These are phyloP conservation scores for Sugiyamaella lignohabitans DNA, from an alignment of 805 yeast genomes.

Conservation along the genomic window DNA sequence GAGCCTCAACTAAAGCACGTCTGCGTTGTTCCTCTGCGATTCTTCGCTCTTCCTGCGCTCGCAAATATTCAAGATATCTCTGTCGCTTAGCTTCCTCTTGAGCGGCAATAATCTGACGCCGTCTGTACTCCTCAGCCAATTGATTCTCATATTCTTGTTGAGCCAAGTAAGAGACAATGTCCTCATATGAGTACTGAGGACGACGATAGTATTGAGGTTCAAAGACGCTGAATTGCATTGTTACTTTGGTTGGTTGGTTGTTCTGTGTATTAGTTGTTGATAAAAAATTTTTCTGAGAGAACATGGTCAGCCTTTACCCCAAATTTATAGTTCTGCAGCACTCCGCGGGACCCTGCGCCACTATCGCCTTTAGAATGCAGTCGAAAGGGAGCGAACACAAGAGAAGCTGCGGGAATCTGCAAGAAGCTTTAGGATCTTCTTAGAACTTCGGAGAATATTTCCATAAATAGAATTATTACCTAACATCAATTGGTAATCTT, in stretches of 20 bases:
- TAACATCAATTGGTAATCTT: too few relatives aligned
- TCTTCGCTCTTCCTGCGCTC: constrained; percentile 1
- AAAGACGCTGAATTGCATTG: constrained; percentile 6
- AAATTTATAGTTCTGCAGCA: not conserved
- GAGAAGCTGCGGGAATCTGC: not conserved
- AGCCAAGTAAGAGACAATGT: constrained; percentile 5
- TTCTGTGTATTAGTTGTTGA: not conserved
- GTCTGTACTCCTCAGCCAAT: constrained; percentile 10
- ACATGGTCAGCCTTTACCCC: not conserved
- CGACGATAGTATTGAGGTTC: not conserved
- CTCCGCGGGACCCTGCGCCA: not conserved
- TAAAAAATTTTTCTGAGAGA: not conserved
- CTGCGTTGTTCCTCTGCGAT: constrained; percentile 2
- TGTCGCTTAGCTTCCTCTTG: constrained; percentile 2
- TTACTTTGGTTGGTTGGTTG: not conserved
- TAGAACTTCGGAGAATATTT: too few relatives aligned
- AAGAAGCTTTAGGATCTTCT: too few relatives aligned
- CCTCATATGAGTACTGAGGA: constrained; percentile 3
- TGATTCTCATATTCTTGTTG: constrained; percentile 11
- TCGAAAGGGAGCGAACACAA: not conserved
- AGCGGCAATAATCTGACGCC: constrained; percentile 6
- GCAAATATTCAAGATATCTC: constrained; percentile 1
- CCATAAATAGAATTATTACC: too few relatives aligned
- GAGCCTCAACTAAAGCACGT: constrained; percentile 5
- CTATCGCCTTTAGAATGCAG: not conserved